Base-by-base conservation (phyloP, 129 eudicot species). In the Flaveria bidentis region DNA sequence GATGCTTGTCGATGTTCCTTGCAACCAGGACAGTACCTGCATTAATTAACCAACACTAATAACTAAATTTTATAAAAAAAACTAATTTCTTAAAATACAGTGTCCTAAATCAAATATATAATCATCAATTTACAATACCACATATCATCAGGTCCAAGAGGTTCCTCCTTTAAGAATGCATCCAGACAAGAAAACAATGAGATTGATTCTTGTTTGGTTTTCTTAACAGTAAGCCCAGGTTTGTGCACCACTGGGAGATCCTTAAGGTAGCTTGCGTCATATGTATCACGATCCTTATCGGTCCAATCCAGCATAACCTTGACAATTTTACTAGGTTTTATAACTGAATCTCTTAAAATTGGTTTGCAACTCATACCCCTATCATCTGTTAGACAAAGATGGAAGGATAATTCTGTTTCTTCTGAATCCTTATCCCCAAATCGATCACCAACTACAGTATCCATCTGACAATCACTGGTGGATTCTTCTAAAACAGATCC, bases 81-180 rank as follows among this genome's bases (percentile, higher is more conserved):
- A 69, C 9, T 13, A 5, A 6, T 6, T 63, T 30, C 9, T 10
- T 1, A 12, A 9, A 51, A 17, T 6, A 60, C 12, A 47, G 28
- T 13, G 71, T 78, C 52, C 23, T 51, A 61, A 56, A 20, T 58
- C 72, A 3, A 78, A 65, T 11, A 13, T 49, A 39, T 22, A 20
- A 51, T 65, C 76, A 71, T 15, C 7, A 2, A 62, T 9, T 46
- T 9, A 62, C 49, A 75, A 51, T 89, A 95, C 99, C 99, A 95
- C 99, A 95, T 95, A 46, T 95, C 99, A 82, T 95, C 99, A 52
- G 99, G 99, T 49, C 99, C 99, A 49, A 95, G 73, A 66, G 99
- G 99, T 80, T 95, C 99, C 83, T 95, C 99, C 84, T 95, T 95
- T 25, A 91, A 73, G 77, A 95, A 95, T 14, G 99, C 96, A 77